These are phyloP conservation scores for Picochlorum costavermella DNA, from an alignment of 139 green algal species.

Conservation along the genomic window DNA sequence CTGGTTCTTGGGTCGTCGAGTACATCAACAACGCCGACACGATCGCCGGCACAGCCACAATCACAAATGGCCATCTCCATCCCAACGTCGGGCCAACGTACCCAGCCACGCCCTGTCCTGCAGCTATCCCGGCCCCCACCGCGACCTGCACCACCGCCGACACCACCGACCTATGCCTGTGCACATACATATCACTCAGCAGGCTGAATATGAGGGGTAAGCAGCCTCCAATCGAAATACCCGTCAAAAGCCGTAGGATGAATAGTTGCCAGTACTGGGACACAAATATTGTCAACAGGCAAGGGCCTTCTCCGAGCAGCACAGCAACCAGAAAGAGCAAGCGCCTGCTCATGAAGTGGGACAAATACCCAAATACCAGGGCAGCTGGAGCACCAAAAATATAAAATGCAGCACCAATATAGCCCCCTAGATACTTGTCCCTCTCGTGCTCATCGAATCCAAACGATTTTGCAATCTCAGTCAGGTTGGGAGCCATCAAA, in stretches of 20 bases:
- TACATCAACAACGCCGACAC: conserved; percentile 49
- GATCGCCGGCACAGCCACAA: conserved; percentile 58
- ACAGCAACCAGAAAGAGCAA: conserved; percentile 64
- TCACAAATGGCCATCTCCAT: conserved; percentile 78
- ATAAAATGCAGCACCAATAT: conserved; percentile 74
- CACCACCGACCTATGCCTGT: conserved; percentile 27
- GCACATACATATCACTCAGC: conserved; percentile 62
- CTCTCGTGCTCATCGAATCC: conserved; percentile 50
- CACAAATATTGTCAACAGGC: conserved; percentile 67
- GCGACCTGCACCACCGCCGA: conserved; percentile 54
- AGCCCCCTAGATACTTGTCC: conserved; percentile 63
- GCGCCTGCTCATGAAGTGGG: conserved; percentile 49
- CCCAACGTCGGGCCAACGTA: conserved; percentile 49
- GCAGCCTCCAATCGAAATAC: conserved; percentile 64
- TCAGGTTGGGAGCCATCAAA: conserved; percentile 75
- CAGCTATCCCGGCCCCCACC: conserved; percentile 50
- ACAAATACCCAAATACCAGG: conserved; percentile 59
- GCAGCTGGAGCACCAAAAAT: conserved; percentile 67
- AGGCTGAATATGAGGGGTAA: conserved; percentile 76
- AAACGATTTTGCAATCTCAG: conserved; percentile 41
- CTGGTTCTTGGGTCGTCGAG: conserved; percentile 47
- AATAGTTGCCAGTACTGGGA: conserved; percentile 73
- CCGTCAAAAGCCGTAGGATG: conserved; percentile 65
- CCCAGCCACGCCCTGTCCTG: conserved; percentile 60
- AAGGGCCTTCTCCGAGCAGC: conserved; percentile 59